Percentiles rank a stretch among this genome's conserved stretches.
phyloP scores from a whole-genome alignment of 805 yeast species.

The Starmerella scarabaei region DNA sequence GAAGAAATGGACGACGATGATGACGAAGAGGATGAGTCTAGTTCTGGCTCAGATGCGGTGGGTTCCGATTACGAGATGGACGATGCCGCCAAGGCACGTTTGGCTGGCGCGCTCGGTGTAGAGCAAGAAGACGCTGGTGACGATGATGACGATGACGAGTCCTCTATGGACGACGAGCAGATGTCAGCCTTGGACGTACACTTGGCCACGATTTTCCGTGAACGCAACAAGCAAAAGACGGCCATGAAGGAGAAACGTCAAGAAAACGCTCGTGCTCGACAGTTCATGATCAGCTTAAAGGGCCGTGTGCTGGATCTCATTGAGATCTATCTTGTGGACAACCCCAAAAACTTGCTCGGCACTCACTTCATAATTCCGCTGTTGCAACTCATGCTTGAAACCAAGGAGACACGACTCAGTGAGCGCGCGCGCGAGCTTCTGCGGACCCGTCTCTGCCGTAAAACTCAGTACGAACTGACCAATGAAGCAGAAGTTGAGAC shows the following conservation, averaged over 20 bases:
- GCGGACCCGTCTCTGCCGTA: constrained; percentile 28
- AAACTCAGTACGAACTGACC: constrained; percentile 11
- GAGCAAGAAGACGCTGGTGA: constrained; percentile 16
- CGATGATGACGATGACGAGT: constrained; percentile 39
- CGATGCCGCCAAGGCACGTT: constrained; percentile 18
- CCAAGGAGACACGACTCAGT: constrained; percentile 58
- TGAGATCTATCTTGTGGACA: constrained; percentile 43
- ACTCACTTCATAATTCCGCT: constrained; percentile 43
- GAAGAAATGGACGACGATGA: constrained; percentile 14
- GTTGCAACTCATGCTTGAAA: constrained; percentile 46
- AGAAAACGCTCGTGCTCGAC: constrained; percentile 67
- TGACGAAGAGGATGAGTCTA: constrained; percentile 1
- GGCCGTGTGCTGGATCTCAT: constrained; percentile 64
- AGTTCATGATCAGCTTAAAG: constrained; percentile 67
- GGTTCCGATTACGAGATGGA: constrained; percentile 12
- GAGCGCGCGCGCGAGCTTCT: constrained; percentile 63
- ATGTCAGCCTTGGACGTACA: constrained; percentile 91
- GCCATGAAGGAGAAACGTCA: constrained; percentile 42
- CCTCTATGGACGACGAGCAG: constrained; percentile 88
- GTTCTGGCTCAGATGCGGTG: not conserved
- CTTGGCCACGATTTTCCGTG: constrained; percentile 68
- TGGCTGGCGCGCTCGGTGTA: constrained; percentile 18
- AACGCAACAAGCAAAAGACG: constrained; percentile 56
- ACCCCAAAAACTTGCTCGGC: constrained; percentile 26
- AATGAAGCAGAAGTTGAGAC: constrained; percentile 19